Conservation (phyloP, 805 yeast species). For the Hanseniaspora pseudoguilliermondii region DNA sequence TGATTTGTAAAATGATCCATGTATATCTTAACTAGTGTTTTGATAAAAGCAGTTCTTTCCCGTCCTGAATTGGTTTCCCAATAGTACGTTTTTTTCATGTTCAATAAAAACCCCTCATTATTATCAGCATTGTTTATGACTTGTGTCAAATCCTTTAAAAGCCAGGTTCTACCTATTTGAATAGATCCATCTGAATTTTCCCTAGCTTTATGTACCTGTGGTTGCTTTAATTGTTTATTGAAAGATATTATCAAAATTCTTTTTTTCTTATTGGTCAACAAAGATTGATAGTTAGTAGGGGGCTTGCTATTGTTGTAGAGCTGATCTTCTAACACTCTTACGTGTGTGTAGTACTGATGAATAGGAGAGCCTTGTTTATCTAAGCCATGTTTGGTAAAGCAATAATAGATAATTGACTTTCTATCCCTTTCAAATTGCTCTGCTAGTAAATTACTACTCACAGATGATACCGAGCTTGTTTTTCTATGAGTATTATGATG, state of each 20-base stretch:
- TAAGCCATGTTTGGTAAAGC: conserved; percentile 36
- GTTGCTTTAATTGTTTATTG: conserved; percentile 51
- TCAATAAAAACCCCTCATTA: conserved; percentile 44
- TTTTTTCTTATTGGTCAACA: conserved; percentile 40
- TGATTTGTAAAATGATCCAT: conserved; percentile 44
- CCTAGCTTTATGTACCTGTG: conserved; percentile 73
- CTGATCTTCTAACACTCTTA: conserved; percentile 61
- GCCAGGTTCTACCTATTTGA: conserved; percentile 92
- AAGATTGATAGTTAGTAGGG: conserved; percentile 34
- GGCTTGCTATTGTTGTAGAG: conserved; percentile 59
- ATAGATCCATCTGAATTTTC: conserved; percentile 59
- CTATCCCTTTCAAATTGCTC: conserved; percentile 48
- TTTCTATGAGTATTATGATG: conserved; percentile 21
- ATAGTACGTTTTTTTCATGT: conserved; percentile 65
- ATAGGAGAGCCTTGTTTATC: conserved; percentile 30
- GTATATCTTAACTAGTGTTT: conserved; percentile 39
- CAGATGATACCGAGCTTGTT: conserved; percentile 26
- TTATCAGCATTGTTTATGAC: conserved; percentile 43
- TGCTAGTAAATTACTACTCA: conserved; percentile 33
- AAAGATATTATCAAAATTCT: conserved; percentile 44
- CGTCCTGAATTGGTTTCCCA: conserved; percentile 58
- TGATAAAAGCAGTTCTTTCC: conserved; percentile 48
- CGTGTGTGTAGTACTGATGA: conserved; percentile 63
- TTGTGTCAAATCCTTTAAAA: conserved; percentile 50
- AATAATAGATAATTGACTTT: conserved; percentile 33